These are phyloP conservation scores for Aspergillus nanangensis DNA, from an alignment of 495 filamentous ascomycete species.

Conservation along the genomic window DNA sequence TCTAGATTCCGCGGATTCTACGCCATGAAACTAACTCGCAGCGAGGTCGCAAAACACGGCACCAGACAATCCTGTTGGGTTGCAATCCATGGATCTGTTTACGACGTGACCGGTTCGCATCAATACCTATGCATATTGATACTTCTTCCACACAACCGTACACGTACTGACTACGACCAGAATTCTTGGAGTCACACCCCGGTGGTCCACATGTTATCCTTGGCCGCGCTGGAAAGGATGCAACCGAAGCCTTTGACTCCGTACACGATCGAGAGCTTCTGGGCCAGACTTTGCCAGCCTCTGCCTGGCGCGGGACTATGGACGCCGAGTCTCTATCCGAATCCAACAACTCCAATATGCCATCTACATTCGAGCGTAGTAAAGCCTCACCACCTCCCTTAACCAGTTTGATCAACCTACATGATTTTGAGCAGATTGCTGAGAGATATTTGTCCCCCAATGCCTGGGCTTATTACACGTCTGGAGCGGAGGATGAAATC, in stretches of 20 bases:
- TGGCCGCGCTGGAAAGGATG: conserved; percentile 83
- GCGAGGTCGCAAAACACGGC: conserved; percentile 65
- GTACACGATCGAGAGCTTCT: conserved; percentile 66
- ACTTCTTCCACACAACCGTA: too few relatives aligned
- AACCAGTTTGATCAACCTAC: conserved; percentile 52
- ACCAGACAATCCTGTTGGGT: conserved; percentile 72
- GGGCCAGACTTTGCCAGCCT: conserved; percentile 16
- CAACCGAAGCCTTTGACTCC: conserved; percentile 76
- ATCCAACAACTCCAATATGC: background rate
- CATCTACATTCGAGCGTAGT: background rate
- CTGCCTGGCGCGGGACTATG: conserved; percentile 16
- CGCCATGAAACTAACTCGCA: conserved; percentile 16
- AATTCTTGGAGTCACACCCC: conserved; percentile 58
- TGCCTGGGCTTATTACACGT: conserved; percentile 84
- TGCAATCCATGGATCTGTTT: conserved; percentile 68
- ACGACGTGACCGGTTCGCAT: conserved; percentile 68
- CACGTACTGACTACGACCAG: conserved; percentile 9
- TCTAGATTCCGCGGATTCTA: background rate
- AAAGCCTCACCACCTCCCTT: conserved; percentile 52
- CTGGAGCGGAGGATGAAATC: conserved; percentile 84
- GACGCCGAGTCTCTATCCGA: conserved; percentile 10
- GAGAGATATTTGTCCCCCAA: conserved; percentile 49
- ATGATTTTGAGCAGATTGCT: conserved; percentile 64
- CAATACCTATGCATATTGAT: background rate
- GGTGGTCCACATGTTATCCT: conserved; percentile 77